Evolutionary conservation across 768 basidiomycete genomes (phyloP).

Genomic region (Serendipita sp.): DNA sequence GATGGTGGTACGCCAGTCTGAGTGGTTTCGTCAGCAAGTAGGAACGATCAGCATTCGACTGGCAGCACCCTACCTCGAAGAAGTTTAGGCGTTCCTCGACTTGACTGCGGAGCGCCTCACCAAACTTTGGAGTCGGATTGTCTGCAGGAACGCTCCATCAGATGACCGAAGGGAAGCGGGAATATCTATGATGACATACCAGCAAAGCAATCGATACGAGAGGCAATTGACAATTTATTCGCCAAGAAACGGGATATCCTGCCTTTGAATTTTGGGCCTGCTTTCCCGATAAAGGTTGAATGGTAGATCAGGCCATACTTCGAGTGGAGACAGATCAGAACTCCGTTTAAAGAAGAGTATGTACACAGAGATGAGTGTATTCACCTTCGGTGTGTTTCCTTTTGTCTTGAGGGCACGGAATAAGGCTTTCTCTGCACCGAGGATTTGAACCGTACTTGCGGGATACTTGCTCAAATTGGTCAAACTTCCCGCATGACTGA

Average conservation of each 20-base stretch:
- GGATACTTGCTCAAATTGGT: slow-evolving; percentile 98
- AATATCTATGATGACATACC: slow-evolving; percentile 29
- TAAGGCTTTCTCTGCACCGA: slow-evolving; percentile 94
- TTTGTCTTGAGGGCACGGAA: slow-evolving; percentile 97
- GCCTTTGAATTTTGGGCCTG: slow-evolving; percentile 87
- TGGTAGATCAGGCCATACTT: slow-evolving; percentile 98
- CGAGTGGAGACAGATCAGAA: slow-evolving; percentile 2
- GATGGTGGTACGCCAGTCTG: slow-evolving; percentile 65
- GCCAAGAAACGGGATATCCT: slow-evolving; percentile 97
- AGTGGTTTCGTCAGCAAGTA: not conserved
- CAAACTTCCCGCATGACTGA: slow-evolving; percentile 90
- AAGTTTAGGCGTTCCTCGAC: slow-evolving; percentile 91
- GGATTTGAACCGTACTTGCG: slow-evolving; percentile 92
- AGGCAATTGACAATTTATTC: slow-evolving; percentile 96
- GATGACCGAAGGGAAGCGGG: not conserved
- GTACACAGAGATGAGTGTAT: slow-evolving; percentile 10
- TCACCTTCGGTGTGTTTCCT: slow-evolving; percentile 92
- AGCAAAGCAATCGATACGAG: slow-evolving; percentile 88
- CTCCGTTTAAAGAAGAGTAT: too few relatives aligned
- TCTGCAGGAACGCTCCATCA: slow-evolving; percentile 25
- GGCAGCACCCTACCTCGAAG: slow-evolving; percentile 42
- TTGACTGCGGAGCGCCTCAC: slow-evolving; percentile 82
- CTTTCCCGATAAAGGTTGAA: slow-evolving; percentile 91
- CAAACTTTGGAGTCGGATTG: slow-evolving; percentile 79
- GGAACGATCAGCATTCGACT: not conserved